phyloP scores from a whole-genome alignment of 2,329 filamentous ascomycete genomes.

The Pseudocercospora fuligena region DNA sequence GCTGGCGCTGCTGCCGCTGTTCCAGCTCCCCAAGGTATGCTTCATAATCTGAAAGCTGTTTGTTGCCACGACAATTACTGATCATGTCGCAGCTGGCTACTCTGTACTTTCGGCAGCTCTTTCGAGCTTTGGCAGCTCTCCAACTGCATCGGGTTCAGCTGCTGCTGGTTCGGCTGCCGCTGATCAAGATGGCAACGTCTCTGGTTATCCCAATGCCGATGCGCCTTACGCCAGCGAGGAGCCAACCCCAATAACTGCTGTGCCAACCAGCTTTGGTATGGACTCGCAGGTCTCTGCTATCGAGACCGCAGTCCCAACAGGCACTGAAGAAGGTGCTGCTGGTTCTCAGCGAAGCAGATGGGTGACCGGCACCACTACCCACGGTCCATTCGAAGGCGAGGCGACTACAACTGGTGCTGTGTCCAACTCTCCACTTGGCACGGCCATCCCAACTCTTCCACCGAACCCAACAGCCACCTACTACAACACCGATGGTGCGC shows the following conservation, averaged over 20 bases:
- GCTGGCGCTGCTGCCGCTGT: conserved; percentile 21
- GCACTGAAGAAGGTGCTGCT: conserved; percentile 39
- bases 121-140: background rate
- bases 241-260: conserved; percentile 39
- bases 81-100: conserved; percentile 4
- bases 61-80: background rate
- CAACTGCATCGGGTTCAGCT: conserved; percentile 7
- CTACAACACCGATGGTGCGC: conserved; percentile 72
- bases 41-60: background rate
- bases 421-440: conserved; percentile 60
- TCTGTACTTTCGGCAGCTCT: background rate
- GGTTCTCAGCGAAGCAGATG: conserved; percentile 54
- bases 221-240: conserved; percentile 47
- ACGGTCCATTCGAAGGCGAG: conserved; percentile 70
- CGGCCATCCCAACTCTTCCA: conserved; percentile 63
- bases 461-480: conserved; percentile 66
- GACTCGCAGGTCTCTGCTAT: conserved; percentile 51
- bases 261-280: conserved; percentile 50
- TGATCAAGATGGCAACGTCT: conserved; percentile 35
- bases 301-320: conserved; percentile 37
- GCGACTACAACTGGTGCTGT: conserved; percentile 73
- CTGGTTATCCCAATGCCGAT: conserved; percentile 53
- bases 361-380: conserved; percentile 65
- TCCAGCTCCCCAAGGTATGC: conserved; percentile 18
- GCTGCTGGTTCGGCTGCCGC: conserved; percentile 11